Conservation (phyloP, 2,329 filamentous ascomycete species). For the Neopestalotiopsis sp. region DNA sequence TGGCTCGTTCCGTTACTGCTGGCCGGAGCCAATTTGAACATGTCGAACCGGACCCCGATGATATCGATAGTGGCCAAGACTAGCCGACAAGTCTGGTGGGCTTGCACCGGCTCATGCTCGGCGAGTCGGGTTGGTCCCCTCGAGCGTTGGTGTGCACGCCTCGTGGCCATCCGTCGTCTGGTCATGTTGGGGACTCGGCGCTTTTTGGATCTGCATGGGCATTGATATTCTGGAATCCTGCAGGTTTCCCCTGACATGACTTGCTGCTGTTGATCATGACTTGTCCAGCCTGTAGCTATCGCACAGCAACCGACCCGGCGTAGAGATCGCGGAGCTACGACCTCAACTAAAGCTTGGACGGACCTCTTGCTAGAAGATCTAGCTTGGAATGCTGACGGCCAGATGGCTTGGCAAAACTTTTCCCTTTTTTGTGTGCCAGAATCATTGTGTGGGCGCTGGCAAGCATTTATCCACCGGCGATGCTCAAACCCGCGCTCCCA, state of each 20-base stretch:
- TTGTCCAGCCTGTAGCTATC: neutral
- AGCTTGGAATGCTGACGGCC: neutral
- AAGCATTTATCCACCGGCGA: neutral
- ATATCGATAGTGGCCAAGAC: constrained; percentile 1
- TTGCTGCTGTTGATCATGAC: constrained; percentile 1
- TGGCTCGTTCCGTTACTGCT: constrained; percentile 1
- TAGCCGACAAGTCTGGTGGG: constrained; percentile 1
- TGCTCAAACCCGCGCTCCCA: neutral
- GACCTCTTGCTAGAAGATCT: neutral
- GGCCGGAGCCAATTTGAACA: neutral
- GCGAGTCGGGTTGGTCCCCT: constrained; percentile 1
- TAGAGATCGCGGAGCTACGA: neutral
- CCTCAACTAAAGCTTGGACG: neutral
- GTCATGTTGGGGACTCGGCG: neutral
- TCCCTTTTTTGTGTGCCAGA: neutral
- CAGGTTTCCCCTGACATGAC: neutral
- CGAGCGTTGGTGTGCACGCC: neutral
- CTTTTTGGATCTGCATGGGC: neutral
- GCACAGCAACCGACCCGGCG: constrained; percentile 1
- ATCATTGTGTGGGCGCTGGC: neutral
- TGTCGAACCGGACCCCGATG: constrained; percentile 1
- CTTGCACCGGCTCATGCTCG: neutral
- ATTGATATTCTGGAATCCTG: neutral
- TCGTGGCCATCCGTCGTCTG: neutral
- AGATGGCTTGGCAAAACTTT: neutral